Evolutionary conservation across 495 filamentous ascomycete species (phyloP).

Genomic region (Annulohypoxylon maeteangense): DNA sequence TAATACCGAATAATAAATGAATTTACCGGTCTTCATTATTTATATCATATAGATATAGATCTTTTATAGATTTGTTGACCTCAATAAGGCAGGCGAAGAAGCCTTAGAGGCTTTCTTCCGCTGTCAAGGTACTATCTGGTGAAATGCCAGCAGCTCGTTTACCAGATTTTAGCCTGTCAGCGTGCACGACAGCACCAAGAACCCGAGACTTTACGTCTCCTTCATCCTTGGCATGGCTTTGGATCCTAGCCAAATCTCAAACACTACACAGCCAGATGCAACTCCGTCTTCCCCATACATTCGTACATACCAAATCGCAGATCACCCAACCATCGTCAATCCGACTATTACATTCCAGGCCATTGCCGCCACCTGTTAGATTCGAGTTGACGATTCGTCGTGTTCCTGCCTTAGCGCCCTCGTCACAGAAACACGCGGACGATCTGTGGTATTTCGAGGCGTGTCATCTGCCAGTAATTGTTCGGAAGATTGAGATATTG

Average conservation of each 20-base stretch:
- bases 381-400: slow-evolving; percentile 23
- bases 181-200: neutral
- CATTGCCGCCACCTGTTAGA: slow-evolving; percentile 34
- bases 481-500: neutral
- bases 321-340: slow-evolving; percentile 34
- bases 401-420: slow-evolving; percentile 45
- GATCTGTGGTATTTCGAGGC: slow-evolving; percentile 1
- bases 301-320: slow-evolving; percentile 29
- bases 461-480: slow-evolving; percentile 10
- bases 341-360: slow-evolving; percentile 39
- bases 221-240: slow-evolving; percentile 37
- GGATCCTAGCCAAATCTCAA: slow-evolving; percentile 42
- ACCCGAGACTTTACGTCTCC: slow-evolving; percentile 27
- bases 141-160: slow-evolving; percentile 9
- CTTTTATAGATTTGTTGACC: neutral
- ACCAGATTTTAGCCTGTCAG: slow-evolving; percentile 11
- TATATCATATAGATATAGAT: neutral
- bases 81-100: slow-evolving; percentile 13
- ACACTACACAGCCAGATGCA: slow-evolving; percentile 34
- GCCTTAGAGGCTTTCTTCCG: neutral
- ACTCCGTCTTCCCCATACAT: slow-evolving; percentile 40
- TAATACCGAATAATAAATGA: neutral
- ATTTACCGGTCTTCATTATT: too few relatives aligned
- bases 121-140: too few relatives aligned
- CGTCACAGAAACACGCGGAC: slow-evolving; percentile 22